A percentile compares a stretch with the other conserved stretches of the same genome.
phyloP scores from a whole-genome alignment of 2,329 filamentous ascomycete genomes.

The Dothistroma septosporum region DNA sequence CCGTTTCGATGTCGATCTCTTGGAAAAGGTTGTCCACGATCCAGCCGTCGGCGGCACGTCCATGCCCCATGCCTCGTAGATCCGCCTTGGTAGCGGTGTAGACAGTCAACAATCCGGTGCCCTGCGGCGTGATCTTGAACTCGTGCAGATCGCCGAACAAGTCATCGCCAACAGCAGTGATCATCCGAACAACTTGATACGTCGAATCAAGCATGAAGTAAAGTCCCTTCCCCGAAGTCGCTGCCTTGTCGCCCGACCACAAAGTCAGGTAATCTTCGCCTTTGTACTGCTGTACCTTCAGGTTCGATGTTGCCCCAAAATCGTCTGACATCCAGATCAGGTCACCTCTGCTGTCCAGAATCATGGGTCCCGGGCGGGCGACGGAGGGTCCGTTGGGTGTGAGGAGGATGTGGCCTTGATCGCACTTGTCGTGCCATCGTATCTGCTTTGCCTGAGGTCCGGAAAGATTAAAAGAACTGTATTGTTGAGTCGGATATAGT shows the following conservation, averaged over 20 bases:
- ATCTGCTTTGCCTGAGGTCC: constrained; percentile 27
- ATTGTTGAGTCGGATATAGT: constrained; percentile 27
- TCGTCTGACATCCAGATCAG: constrained; percentile 35
- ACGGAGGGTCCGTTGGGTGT: constrained; percentile 32
- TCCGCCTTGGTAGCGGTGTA: constrained; percentile 37
- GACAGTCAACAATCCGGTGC: constrained; percentile 43
- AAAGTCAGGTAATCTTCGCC: constrained; percentile 38
- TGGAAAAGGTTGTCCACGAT: constrained; percentile 45
- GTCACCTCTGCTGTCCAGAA: constrained; percentile 34
- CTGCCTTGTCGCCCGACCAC: constrained; percentile 38
- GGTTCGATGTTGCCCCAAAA: constrained; percentile 30
- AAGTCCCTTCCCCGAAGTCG: constrained; percentile 33
- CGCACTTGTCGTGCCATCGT: constrained; percentile 32
- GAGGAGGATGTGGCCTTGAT: constrained; percentile 29
- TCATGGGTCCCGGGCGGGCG: constrained; percentile 33
- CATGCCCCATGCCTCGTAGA: constrained; percentile 26
- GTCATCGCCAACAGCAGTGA: constrained; percentile 30
- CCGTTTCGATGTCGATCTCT: constrained; percentile 42
- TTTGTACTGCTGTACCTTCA: constrained; percentile 35
- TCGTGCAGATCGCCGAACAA: constrained; percentile 42
- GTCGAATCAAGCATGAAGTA: constrained; percentile 36
- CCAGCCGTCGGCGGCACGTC: constrained; percentile 34
- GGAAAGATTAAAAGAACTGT: constrained; percentile 28
- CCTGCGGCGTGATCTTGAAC: constrained; percentile 41
- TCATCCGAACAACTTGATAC: constrained; percentile 27